These are phyloP conservation scores for Pichia sp. DNA, from an alignment of 1,139 yeast species.

Conservation along the genomic window DNA sequence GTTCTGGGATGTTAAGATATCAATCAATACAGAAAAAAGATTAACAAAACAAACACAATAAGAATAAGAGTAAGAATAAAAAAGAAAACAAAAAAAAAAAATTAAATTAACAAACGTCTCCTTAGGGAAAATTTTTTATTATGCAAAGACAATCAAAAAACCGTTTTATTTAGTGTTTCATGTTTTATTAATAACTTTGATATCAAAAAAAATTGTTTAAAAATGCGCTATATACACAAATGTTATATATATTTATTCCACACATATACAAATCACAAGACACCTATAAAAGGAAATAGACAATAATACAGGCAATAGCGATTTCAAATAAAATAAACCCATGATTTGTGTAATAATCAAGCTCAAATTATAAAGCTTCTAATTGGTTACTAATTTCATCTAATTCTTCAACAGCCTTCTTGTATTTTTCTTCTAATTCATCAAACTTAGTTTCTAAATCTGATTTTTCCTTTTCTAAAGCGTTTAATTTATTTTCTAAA, in stretches of 20 bases:
- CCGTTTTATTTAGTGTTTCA: no score
- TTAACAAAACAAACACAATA: no score
- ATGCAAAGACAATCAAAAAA: no score
- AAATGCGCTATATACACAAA: background rate
- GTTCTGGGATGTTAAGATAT: no score
- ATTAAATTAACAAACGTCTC: no score
- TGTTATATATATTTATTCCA: background rate
- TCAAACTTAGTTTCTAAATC: conserved; percentile 89
- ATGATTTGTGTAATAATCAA: background rate
- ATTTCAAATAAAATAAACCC: conserved; percentile 2
- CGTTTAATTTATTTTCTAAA: conserved; percentile 88
- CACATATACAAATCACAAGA: background rate
- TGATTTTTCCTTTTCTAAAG: conserved; percentile 88
- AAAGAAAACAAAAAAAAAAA: no score
- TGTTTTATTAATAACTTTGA: background rate
- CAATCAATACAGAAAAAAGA: no score
- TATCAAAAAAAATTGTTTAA: background rate
- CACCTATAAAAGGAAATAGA: conserved; percentile 5
- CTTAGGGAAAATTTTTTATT: no score
- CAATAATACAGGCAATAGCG: conserved; percentile 6
- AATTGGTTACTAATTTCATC: conserved; percentile 91
- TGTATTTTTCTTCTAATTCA: conserved; percentile 76
- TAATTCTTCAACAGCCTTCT: conserved; percentile 80
- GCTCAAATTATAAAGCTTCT: conserved; percentile 61
- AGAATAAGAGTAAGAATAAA: no score